phyloP scores from a whole-genome alignment of 805 yeast genomes.

The Metschnikowia aberdeeniae region DNA sequence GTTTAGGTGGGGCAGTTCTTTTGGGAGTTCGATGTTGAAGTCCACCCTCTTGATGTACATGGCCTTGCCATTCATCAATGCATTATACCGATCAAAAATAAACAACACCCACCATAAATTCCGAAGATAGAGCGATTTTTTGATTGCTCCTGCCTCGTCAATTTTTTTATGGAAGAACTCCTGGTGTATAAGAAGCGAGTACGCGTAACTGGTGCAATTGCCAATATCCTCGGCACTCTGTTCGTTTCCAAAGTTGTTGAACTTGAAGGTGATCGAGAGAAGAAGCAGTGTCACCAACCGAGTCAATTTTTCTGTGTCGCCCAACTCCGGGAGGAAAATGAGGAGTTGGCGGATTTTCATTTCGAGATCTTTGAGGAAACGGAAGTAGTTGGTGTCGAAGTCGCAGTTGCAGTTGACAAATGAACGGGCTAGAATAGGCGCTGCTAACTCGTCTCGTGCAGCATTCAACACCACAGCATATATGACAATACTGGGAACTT shows the following conservation, averaged over 20 bases:
- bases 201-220: conserved; percentile 18
- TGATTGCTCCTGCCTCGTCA: conserved; percentile 10
- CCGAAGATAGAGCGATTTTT: conserved; percentile 13
- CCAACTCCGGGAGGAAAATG: conserved; percentile 21
- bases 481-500: conserved; percentile 37
- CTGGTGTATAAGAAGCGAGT: conserved; percentile 19
- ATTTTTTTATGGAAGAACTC: conserved; percentile 14
- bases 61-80: conserved; percentile 14
- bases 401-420: conserved; percentile 4
- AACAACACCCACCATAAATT: conserved; percentile 21
- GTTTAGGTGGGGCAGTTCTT: conserved; percentile 11
- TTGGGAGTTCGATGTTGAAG: conserved; percentile 14
- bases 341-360: conserved; percentile 21
- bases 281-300: conserved; percentile 19
- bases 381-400: conserved; percentile 8
- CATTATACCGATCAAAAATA: conserved; percentile 20
- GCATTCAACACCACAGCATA: conserved; percentile 43
- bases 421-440: conserved; percentile 16
- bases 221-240: conserved; percentile 21
- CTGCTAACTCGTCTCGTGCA: conserved; percentile 32
- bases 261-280: conserved; percentile 17
- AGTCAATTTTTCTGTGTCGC: conserved; percentile 20
- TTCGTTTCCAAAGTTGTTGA: conserved; percentile 21
- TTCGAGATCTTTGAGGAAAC: conserved; percentile 15
- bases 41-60: conserved; percentile 16